phyloP scores from a whole-genome alignment of 2,329 filamentous ascomycete species.

The Dryadomyces quercus-mongolicae region DNA sequence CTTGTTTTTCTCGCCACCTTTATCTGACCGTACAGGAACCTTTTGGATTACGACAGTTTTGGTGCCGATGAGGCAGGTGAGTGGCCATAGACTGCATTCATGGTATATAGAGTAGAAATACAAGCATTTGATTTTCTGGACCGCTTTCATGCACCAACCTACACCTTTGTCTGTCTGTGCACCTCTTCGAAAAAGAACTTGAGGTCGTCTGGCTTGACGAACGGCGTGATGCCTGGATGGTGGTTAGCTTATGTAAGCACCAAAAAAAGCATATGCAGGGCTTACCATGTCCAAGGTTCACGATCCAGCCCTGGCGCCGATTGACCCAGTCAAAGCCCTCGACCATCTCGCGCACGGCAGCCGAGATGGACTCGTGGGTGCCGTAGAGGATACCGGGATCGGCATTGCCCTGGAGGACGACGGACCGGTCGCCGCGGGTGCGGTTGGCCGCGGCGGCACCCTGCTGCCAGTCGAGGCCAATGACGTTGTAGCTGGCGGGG shows the following conservation, averaged over 20 bases:
- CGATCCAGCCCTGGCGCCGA: conserved; percentile 88
- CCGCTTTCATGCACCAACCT: not conserved
- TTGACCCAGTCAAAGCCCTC: conserved; percentile 63
- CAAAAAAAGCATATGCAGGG: not conserved
- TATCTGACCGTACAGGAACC: conserved; percentile 8
- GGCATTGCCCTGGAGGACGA: conserved; percentile 87
- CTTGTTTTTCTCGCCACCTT: not conserved
- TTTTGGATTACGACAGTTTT: conserved; percentile 13
- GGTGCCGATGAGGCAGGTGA: conserved; percentile 2
- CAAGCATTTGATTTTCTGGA: not conserved
- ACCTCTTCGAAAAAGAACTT: conserved; percentile 92
- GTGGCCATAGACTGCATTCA: not conserved
- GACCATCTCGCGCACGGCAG: conserved; percentile 76
- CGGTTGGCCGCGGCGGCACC: conserved; percentile 75
- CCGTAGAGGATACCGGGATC: conserved; percentile 92
- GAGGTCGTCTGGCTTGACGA: conserved; percentile 85
- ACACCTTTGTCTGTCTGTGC: conserved; percentile 50
- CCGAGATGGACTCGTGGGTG: conserved; percentile 65
- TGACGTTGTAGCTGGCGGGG: conserved; percentile 80
- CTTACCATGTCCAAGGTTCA: conserved; percentile 88
- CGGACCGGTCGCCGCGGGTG: conserved; percentile 59
- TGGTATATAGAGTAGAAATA: not conserved
- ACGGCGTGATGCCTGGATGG: conserved; percentile 69
- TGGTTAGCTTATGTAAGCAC: not conserved
- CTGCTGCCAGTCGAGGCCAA: conserved; percentile 91